Conservation (phyloP, 2,329 filamentous ascomycete genomes). For the Fusarium sp. region DNA sequence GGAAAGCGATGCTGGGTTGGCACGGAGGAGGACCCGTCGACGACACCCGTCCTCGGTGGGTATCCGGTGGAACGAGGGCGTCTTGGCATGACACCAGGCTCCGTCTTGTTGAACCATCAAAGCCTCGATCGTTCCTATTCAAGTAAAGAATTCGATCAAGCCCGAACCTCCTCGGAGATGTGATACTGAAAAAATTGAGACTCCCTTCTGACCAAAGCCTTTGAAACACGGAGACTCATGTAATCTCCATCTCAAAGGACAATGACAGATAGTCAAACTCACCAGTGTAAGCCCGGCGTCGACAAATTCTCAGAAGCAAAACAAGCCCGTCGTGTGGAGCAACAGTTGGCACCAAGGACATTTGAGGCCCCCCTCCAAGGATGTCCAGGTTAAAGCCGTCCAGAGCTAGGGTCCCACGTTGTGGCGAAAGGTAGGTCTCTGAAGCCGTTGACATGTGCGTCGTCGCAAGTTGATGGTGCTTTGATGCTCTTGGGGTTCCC, state of each 20-base stretch:
- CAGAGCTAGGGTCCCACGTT: constrained; percentile 29
- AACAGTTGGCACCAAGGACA: not conserved
- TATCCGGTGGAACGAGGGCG: constrained; percentile 4
- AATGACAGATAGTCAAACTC: not conserved
- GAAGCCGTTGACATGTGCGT: constrained; percentile 36
- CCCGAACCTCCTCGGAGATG: not conserved
- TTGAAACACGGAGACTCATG: not conserved
- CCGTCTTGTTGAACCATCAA: not conserved
- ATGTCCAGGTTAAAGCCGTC: constrained; percentile 6
- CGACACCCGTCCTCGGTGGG: constrained; percentile 7
- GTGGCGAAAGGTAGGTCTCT: constrained; percentile 37
- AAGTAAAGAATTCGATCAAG: not conserved
- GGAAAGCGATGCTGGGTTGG: constrained; percentile 14
- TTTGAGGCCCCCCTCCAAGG: not conserved
- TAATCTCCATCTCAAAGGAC: not conserved
- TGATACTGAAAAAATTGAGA: not conserved
- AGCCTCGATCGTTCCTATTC: constrained; percentile 7
- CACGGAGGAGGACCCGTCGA: constrained; percentile 1
- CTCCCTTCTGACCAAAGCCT: not conserved
- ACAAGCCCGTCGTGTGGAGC: constrained; percentile 1
- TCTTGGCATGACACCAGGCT: constrained; percentile 1
- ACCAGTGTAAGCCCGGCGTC: not conserved
- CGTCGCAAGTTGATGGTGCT: constrained; percentile 16
- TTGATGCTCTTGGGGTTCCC: constrained; percentile 14
- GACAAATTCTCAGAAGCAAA: not conserved